Conservation (phyloP, 1,284 basidiomycete species). For the Malassezia japonica region DNA sequence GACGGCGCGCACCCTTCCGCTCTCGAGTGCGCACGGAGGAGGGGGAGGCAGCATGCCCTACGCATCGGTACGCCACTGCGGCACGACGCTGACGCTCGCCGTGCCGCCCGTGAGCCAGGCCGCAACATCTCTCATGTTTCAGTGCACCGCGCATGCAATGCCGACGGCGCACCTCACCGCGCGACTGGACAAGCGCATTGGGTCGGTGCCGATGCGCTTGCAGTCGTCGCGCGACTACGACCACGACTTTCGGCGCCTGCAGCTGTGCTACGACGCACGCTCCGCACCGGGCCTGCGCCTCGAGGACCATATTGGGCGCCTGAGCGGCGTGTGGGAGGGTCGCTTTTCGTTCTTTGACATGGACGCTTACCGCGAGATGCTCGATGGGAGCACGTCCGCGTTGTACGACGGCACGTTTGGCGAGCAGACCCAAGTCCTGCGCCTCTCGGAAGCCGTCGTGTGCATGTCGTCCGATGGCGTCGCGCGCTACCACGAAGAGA, state of each 20-base stretch:
- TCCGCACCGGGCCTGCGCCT: background rate
- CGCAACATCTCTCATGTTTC: background rate
- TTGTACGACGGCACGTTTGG: conserved; percentile 1
- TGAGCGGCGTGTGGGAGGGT: conserved; percentile 7
- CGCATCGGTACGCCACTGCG: background rate
- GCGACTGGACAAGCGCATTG: background rate
- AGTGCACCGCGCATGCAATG: background rate
- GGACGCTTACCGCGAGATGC: conserved; percentile 2
- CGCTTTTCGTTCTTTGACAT: conserved; percentile 3
- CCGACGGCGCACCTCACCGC: background rate
- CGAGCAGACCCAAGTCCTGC: conserved; percentile 6
- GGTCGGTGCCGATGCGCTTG: background rate
- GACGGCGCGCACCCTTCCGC: background rate
- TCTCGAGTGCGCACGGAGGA: background rate
- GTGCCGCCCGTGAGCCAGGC: background rate
- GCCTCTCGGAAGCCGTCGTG: background rate
- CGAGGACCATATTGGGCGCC: background rate
- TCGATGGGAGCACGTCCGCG: background rate
- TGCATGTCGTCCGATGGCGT: background rate
- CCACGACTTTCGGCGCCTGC: background rate
- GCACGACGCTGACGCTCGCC: background rate
- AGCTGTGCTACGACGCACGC: background rate
- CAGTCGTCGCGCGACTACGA: conserved; percentile 1
- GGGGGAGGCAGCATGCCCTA: background rate
- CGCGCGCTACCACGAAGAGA: background rate